Evolutionary conservation across 306 rosid species (phyloP), one percentile per base, ranked within the genome.

Genomic region (Vigna mungo): DNA sequence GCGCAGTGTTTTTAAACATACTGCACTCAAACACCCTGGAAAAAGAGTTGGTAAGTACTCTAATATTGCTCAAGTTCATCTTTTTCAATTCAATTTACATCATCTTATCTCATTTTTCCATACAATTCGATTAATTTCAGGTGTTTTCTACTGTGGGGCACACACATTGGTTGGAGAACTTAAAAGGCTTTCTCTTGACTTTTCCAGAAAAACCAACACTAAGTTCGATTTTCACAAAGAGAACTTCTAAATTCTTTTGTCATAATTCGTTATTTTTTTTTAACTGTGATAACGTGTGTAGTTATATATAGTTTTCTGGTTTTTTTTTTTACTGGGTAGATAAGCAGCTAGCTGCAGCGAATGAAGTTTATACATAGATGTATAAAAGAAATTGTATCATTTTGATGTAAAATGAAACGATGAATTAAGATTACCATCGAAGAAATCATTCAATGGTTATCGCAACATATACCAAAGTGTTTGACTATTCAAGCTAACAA

Each of bases 221-320:
- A 90, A 89, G 73, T 90, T 94, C 36, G 96, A 94, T 87, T 94
- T 94, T 76, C 98, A 94, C 36, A 89, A 90, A 63, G 97, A 92
- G 80, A 92, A 89, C 61, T 95, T 95, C 63, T 92, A 78, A 82
- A 64, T 43, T 60, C 44, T 70, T 55, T 72, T 18, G 7, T 55
- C n/a, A 51, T 4, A 6, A 20, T 66, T 41, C 34, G 9, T 16
- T 15, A 46, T 46, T 81, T 59, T 18, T n/a, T 43, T 82, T 41
- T 56, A 72, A 72, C 7, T 63, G 80, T 71, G 83, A 55, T 71
- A 85, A 55, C 68, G 60, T 85, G 60, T 66, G 77, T 71, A 62
- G 74, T 36, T 41, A 27, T 52, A 75, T 58, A 67, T 59, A 67
- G 68, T 51, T 77, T 58, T 61, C 68, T 83, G 60, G 4, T 3